Percentiles rank a stretch among this genome's conserved stretches.
These are phyloP conservation scores for Boletus vinaceobasis DNA, from an alignment of 768 basidiomycete species.

Conservation along the genomic window DNA sequence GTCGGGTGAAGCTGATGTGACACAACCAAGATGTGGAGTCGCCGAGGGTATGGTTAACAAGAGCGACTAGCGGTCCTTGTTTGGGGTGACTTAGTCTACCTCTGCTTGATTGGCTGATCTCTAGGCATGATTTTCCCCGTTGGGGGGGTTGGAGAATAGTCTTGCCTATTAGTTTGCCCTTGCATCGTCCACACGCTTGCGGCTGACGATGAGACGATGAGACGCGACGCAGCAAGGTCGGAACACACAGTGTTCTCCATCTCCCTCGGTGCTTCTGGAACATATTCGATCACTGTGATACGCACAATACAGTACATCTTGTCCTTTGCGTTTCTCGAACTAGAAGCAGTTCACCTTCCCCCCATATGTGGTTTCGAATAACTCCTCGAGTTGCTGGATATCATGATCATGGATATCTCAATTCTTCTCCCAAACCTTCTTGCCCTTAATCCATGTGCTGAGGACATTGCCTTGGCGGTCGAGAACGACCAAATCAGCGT, in stretches of 20 bases:
- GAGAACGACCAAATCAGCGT: constrained; percentile 81
- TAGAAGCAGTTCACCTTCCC: background rate
- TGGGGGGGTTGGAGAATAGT: background rate
- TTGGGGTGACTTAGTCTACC: background rate
- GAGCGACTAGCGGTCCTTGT: too few relatives aligned
- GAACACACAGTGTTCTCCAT: background rate
- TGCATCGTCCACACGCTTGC: background rate
- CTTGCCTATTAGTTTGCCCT: background rate
- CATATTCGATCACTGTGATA: background rate
- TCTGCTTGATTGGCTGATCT: background rate
- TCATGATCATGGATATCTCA: constrained; percentile 7
- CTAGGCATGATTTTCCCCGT: too few relatives aligned
- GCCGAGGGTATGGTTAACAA: too few relatives aligned
- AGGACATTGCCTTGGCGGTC: constrained; percentile 63
- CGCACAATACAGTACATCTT: background rate
- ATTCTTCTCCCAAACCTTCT: constrained; percentile 58
- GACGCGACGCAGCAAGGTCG: background rate
- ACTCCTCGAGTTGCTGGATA: background rate
- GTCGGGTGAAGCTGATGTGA: background rate
- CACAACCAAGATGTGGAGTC: too few relatives aligned
- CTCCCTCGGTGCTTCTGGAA: background rate
- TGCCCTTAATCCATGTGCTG: constrained; percentile 76
- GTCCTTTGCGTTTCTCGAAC: background rate
- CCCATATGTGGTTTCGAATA: background rate
- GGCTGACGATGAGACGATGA: background rate